Evolutionary conservation across 1,284 basidiomycete genomes (phyloP).

Genomic region (Tilletia caries): DNA sequence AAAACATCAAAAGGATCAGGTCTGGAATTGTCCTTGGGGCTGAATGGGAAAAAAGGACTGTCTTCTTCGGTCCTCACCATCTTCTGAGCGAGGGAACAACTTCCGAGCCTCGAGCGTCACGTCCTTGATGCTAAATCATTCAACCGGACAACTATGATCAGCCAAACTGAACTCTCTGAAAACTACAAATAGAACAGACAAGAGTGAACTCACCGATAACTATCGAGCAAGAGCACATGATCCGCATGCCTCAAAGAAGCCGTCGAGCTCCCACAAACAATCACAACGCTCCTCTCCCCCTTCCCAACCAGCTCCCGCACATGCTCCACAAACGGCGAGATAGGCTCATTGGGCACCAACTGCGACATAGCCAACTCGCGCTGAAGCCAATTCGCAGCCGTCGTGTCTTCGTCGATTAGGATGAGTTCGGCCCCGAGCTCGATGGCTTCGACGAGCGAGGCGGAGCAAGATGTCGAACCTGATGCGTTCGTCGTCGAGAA

Average conservation of each 20-base stretch:
- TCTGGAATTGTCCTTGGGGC: no score
- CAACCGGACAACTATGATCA: no score
- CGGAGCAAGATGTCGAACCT: conserved; percentile 25
- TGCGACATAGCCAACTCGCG: conserved; percentile 19
- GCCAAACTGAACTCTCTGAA: no score
- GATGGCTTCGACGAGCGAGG: conserved; percentile 21
- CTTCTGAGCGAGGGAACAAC: no score
- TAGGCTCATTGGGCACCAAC: conserved; percentile 24
- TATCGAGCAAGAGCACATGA: conserved; percentile 23
- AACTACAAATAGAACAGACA: no score
- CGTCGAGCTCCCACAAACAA: conserved; percentile 24
- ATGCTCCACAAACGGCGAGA: conserved; percentile 21
- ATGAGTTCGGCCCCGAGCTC: conserved; percentile 21
- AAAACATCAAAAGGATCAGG: no score
- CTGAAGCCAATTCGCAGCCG: conserved; percentile 24
- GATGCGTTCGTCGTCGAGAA: conserved; percentile 25
- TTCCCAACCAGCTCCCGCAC: conserved; percentile 13
- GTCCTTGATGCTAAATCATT: no score
- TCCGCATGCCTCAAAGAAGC: conserved; percentile 20
- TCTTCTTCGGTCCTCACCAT: no score
- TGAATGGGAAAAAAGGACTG: no score
- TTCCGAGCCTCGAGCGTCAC: no score
- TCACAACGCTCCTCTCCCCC: conserved; percentile 16
- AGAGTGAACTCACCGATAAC: background rate
- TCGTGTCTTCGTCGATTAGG: conserved; percentile 24